A percentile compares a stretch with the other conserved stretches of the same genome.
These are phyloP conservation scores for Tausonia pullulans DNA, from an alignment of 1,284 basidiomycete species.

Conservation along the genomic window DNA sequence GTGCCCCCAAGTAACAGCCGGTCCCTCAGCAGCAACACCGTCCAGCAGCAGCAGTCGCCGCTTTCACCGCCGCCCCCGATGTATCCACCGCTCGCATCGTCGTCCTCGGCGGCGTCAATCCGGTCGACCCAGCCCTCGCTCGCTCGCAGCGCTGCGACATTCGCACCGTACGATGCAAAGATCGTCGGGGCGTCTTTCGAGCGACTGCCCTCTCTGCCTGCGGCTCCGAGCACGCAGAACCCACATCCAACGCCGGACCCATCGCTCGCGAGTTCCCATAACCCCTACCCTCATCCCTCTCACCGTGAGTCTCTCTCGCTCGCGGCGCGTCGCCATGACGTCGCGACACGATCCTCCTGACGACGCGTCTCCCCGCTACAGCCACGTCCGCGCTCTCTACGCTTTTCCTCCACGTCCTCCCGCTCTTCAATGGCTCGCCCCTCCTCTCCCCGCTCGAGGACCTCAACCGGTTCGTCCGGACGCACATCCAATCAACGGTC, in stretches of 20 bases:
- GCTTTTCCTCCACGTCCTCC: conserved; percentile 45
- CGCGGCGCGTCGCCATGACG: neutral
- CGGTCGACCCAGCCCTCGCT: neutral
- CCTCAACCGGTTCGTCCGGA: conserved; percentile 64
- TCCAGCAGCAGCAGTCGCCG: neutral
- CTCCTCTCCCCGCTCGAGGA: conserved; percentile 85
- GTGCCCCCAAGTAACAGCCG: too few relatives aligned
- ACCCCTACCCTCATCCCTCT: conserved; percentile 14
- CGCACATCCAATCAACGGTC: conserved; percentile 52
- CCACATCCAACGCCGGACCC: conserved; percentile 16
- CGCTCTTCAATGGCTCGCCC: conserved; percentile 82
- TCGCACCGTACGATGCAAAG: conserved; percentile 6
- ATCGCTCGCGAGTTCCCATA: neutral
- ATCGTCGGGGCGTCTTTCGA: conserved; percentile 6
- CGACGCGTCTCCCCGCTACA: neutral
- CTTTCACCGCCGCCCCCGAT: neutral
- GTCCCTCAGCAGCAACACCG: neutral
- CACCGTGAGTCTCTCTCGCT: conserved; percentile 7
- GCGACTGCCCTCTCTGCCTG: conserved; percentile 5
- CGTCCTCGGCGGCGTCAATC: neutral
- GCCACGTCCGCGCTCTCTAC: conserved; percentile 14
- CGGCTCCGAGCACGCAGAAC: neutral
- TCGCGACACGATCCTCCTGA: neutral
- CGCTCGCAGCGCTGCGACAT: neutral
- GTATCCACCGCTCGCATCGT: neutral